Percentiles rank a stretch among this genome's conserved stretches.
phyloP scores from a whole-genome alignment of 2,329 filamentous ascomycete genomes.

The Trichoderma lentiforme region DNA sequence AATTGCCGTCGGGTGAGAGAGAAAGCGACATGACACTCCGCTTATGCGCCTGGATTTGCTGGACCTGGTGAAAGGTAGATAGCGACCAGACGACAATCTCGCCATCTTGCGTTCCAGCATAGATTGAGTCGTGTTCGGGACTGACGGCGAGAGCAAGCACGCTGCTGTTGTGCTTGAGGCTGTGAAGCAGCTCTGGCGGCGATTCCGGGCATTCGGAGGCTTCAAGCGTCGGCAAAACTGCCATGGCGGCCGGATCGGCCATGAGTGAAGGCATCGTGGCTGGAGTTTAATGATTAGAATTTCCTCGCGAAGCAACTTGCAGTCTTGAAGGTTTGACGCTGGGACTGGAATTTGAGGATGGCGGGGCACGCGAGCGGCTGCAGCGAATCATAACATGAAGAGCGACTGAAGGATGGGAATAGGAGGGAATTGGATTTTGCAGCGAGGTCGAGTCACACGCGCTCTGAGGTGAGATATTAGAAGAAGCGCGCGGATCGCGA shows the following conservation, averaged over 20 bases:
- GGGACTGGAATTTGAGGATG: not conserved
- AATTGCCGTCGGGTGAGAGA: slow-evolving; percentile 67
- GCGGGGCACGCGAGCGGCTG: slow-evolving; percentile 13
- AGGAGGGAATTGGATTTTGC: not conserved
- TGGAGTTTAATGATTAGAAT: not conserved
- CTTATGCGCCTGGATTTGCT: slow-evolving; percentile 81
- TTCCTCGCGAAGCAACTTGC: not conserved
- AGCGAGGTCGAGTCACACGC: not conserved
- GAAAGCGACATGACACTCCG: slow-evolving; percentile 85
- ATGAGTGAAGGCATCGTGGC: slow-evolving; percentile 19
- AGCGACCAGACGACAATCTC: slow-evolving; percentile 92
- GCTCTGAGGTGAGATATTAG: not conserved
- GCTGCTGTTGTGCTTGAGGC: slow-evolving; percentile 71
- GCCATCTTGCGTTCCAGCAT: slow-evolving; percentile 87
- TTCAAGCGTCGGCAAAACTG: slow-evolving; percentile 20
- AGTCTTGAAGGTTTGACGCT: not conserved
- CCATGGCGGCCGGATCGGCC: slow-evolving; percentile 9
- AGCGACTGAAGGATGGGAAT: not conserved
- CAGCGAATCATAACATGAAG: not conserved
- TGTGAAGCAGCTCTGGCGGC: slow-evolving; percentile 66
- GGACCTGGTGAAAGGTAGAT: slow-evolving; percentile 76
- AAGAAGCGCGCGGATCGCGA: not conserved
- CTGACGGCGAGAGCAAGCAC: slow-evolving; percentile 82
- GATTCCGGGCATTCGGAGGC: slow-evolving; percentile 21
- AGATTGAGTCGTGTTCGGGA: slow-evolving; percentile 73